Evolutionary conservation across 257 asterid species (phyloP), one percentile per base, ranked within the genome.

Genomic region (Solanum pennellii): DNA sequence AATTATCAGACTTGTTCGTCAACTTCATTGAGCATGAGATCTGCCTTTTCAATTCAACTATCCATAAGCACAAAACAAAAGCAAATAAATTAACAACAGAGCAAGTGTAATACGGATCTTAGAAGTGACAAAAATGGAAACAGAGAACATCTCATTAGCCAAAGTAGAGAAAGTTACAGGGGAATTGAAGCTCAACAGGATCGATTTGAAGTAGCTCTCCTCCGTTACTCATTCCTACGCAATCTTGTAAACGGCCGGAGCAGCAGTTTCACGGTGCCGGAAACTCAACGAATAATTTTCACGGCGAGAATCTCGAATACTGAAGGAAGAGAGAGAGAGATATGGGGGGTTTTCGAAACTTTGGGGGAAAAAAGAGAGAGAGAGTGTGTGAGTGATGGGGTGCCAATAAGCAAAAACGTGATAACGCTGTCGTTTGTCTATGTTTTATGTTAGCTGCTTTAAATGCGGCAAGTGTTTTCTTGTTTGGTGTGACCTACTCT

Each of bases 121-220:
- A 25, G 5, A 45, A 79, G 84, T 27, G 65, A 47, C 29, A 23
- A 47, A 80, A 80, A 27, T 45, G 5, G 42, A 79, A 80, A 80
- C 20, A 8, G 66, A 77, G 14, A 44, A 77, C 49, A 6, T 41
- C 35, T 41, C n/a, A 76, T 41, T 76, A 41, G 33, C 16, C 20
- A 16, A 45, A 45, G 66, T 44, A 15, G 29, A 29, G 44, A 29
- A 27, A 37, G 31, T 80, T 80, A 80, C 85, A 47, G 68, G 68
- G 68, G 23, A 80, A 80, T 4, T 80, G 85, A 80, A 80, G 95
- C 75, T 92, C 93, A 29, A 88, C 39, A 35, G 92, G 93, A 9
- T 91, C 93, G 93, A 91, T 91, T 88, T 88, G 93, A 90, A 93
- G 95, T 76, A 93, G 89, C 69, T 93, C 93, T 86, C 93, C 68